Base-by-base conservation (phyloP, 345 rosid genomes). In the Pistacia vera region DNA sequence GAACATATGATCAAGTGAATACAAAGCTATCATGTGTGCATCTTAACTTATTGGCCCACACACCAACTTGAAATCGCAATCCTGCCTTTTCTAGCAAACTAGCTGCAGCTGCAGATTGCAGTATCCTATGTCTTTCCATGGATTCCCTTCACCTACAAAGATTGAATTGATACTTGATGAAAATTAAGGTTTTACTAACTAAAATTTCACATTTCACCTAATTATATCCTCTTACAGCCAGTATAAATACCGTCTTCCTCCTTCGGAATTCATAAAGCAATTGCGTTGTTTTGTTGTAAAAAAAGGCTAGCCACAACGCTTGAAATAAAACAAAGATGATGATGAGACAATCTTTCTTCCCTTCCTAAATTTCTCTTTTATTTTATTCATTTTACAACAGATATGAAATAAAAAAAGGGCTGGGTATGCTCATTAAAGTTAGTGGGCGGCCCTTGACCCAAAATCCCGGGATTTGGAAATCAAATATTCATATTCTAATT, bases 21-120 rank as follows among this genome's bases (percentile, higher is more conserved):
- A 11, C 8, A 46, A 10, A 46, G 52, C 52, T 49, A 49, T 49
- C 52, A 49, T 49, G 30, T 2, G 30, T 28, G 30, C 30, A 11
- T 8, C 52, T 13, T 8, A 8, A 2, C 8, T 49, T 49, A 49
- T 49, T 49, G 10, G 52, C 52, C 52, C 52, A 49, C 52, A 49
- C 11, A 49, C 12, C 52, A 11, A 49, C 52, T 49, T 49, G 52
- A 49, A 49, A 49, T 49, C 52, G 10, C 8, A 8, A 8, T 54
- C 57, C 90, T 82, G 83, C 74, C 68, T 83, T 70, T 75, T 41
- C 63, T 83, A 82, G 86, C 88, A 83, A 87, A n/a, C 77, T 74
- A 73, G 81, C 78, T 70, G 88, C 75, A 72, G 73, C 36, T 63
- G 77, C 75, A 75, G 79, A 44, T 33, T 63, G 75, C 73, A 72